These are phyloP conservation scores for Barnettozyma salicaria DNA, from an alignment of 805 yeast species.

Conservation along the genomic window DNA sequence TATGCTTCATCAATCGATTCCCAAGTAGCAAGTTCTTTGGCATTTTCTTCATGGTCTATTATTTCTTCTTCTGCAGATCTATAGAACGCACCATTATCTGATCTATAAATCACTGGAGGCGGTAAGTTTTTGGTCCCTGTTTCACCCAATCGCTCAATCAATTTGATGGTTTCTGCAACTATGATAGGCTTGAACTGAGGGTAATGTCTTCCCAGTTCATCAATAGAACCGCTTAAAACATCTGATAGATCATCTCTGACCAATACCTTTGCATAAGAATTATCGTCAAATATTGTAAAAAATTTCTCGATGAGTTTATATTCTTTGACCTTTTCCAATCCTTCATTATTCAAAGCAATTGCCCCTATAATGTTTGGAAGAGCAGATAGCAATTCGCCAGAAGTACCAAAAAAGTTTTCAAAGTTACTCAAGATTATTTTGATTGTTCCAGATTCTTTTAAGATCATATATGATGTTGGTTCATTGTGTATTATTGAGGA, in stretches of 20 bases:
- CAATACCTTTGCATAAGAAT: conserved; percentile 47
- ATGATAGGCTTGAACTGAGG: conserved; percentile 63
- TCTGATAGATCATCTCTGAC: conserved; percentile 47
- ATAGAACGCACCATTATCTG: conserved; percentile 37
- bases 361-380: conserved; percentile 80
- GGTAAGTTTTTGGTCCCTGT: conserved; percentile 31
- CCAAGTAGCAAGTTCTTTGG: conserved; percentile 43
- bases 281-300: conserved; percentile 46
- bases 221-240: conserved; percentile 61
- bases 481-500: conserved; percentile 78
- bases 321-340: conserved; percentile 49
- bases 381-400: conserved; percentile 51
- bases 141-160: conserved; percentile 42
- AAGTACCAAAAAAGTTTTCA: conserved; percentile 47
- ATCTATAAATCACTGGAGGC: conserved; percentile 40
- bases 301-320: conserved; percentile 35
- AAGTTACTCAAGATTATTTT: conserved; percentile 58
- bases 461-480: conserved; percentile 79
- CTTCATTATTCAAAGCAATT: conserved; percentile 68
- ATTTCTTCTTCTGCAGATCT: conserved; percentile 36
- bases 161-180: conserved; percentile 37
- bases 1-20: conserved; percentile 41
- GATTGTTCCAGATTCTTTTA: conserved; percentile 72
- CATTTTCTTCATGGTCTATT: conserved; percentile 36
- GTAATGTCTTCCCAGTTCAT: conserved; percentile 79